Evolutionary conservation across 257 asterid genomes (phyloP).

Genomic region (Penstemon newberryi): DNA sequence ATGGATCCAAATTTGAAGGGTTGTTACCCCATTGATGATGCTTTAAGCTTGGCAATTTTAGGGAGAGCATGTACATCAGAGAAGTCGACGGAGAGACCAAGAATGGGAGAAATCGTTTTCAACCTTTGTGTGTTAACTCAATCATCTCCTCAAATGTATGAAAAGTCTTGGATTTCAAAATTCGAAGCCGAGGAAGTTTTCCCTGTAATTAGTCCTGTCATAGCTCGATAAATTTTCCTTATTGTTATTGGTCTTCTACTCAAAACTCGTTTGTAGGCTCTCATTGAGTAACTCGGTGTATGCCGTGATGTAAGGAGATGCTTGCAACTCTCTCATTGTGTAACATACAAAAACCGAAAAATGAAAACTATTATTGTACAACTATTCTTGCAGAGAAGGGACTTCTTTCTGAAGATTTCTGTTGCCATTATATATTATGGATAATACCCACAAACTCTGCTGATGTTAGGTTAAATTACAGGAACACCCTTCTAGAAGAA

Average conservation of each 20-base stretch:
- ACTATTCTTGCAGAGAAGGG: no score
- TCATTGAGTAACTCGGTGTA: neutral
- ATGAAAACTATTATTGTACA: no score
- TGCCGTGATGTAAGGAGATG: slow-evolving; percentile 1
- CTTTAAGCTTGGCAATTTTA: slow-evolving; percentile 63
- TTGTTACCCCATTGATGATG: slow-evolving; percentile 54
- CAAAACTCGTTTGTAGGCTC: neutral
- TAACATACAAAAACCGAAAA: slow-evolving; percentile 1
- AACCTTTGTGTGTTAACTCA: slow-evolving; percentile 56
- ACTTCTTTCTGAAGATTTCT: no score
- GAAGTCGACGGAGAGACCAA: slow-evolving; percentile 57
- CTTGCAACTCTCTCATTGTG: neutral
- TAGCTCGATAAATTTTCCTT: slow-evolving; percentile 44
- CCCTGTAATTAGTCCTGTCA: slow-evolving; percentile 44
- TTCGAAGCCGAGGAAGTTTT: slow-evolving; percentile 50
- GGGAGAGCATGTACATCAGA: slow-evolving; percentile 71
- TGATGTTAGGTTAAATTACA: no score
- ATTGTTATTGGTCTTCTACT: neutral
- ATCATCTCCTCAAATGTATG: slow-evolving; percentile 49
- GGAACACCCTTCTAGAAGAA: no score
- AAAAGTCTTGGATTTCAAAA: slow-evolving; percentile 40
- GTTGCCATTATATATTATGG: no score
- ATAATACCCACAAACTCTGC: no score
- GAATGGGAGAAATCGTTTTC: slow-evolving; percentile 68
- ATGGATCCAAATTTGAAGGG: slow-evolving; percentile 52